Percentiles rank a stretch among this genome's conserved stretches.
Conservation (phyloP, 192 early-diverging fungal species). For the Obelidium mucronatum region DNA sequence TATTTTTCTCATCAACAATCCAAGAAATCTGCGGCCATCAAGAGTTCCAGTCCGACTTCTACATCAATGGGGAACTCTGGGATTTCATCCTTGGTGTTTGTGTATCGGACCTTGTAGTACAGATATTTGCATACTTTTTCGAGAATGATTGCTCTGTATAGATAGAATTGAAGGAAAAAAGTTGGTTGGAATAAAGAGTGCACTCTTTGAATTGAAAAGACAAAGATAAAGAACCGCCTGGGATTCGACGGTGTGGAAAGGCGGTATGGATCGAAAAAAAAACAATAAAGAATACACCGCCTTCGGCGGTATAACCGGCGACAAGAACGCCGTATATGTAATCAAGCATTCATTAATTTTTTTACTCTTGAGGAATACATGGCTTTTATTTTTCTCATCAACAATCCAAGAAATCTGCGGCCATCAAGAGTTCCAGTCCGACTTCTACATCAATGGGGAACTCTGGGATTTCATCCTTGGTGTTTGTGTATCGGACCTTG, state of each 20-base stretch:
- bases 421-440: slow-evolving; percentile 91
- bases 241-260: too few species aligned
- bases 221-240: too few species aligned
- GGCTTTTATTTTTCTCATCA: too few species aligned
- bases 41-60: slow-evolving; percentile 85
- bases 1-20: slow-evolving; percentile 79
- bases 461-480: slow-evolving; percentile 80
- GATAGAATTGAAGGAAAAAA: too few species aligned
- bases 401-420: slow-evolving; percentile 95
- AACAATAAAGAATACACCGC: too few species aligned
- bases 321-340: too few species aligned
- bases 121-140: slow-evolving; percentile 96
- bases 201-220: too few species aligned
- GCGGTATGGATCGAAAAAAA: too few species aligned
- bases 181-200: too few species aligned
- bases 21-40: slow-evolving; percentile 96
- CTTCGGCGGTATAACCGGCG: too few species aligned
- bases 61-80: slow-evolving; percentile 91
- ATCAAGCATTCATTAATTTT: too few species aligned
- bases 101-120: slow-evolving; percentile 84
- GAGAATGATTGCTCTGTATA: slow-evolving; percentile 84
- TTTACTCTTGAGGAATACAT: too few species aligned
- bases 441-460: slow-evolving; percentile 89
- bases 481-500: slow-evolving; percentile 76
- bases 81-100: slow-evolving; percentile 71